Conservation (phyloP, 805 yeast genomes). For the Lachancea mirantina region DNA sequence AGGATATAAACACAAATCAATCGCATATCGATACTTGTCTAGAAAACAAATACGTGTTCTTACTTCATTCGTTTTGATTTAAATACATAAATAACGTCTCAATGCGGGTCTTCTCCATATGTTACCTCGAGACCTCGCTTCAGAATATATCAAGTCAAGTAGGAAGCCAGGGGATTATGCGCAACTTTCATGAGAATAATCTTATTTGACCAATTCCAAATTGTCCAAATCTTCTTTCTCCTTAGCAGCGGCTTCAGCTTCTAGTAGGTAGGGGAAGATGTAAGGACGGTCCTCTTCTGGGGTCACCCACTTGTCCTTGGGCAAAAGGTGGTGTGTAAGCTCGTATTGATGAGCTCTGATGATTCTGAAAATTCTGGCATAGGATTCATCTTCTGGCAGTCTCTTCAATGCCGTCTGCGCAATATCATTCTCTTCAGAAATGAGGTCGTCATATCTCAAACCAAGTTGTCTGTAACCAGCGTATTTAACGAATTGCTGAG, state of each 20-base stretch:
- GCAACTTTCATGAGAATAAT: not conserved
- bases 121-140: too few relatives aligned
- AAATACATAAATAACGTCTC: conserved; percentile 1
- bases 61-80: not conserved
- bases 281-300: conserved; percentile 78
- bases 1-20: too few relatives aligned
- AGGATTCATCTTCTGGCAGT: conserved; percentile 74
- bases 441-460: conserved; percentile 79
- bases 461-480: conserved; percentile 96
- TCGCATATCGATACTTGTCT: too few relatives aligned
- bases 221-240: conserved; percentile 89
- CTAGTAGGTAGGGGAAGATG: conserved; percentile 81
- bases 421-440: conserved; percentile 79
- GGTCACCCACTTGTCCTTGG: conserved; percentile 68
- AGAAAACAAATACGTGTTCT: too few relatives aligned
- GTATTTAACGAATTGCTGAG: conserved; percentile 61
- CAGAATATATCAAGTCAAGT: not conserved
- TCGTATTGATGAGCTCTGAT: conserved; percentile 87
- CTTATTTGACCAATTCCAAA: conserved; percentile 37
- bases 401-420: conserved; percentile 84
- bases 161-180: not conserved
- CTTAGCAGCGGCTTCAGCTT: conserved; percentile 85
- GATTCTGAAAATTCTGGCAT: conserved; percentile 88
- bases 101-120: too few relatives aligned
- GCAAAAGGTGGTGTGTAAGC: conserved; percentile 76